Conservation (phyloP, 2,329 filamentous ascomycete genomes). For the Colletotrichum destructivum region DNA sequence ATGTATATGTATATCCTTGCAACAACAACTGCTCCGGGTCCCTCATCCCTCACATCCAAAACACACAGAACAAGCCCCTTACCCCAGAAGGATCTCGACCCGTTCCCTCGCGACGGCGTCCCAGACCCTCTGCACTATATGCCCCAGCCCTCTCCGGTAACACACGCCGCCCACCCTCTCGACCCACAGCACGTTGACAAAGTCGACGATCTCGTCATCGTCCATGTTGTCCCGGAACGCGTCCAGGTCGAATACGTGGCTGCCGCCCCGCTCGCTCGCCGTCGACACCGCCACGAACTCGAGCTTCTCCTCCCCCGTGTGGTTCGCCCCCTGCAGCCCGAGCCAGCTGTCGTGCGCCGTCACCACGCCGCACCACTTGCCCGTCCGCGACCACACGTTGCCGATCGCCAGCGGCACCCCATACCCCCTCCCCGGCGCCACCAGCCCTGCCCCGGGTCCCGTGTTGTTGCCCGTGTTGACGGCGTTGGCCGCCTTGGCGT, state of each 20-base stretch:
- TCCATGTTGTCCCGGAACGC: conserved; percentile 59
- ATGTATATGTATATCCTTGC: neutral
- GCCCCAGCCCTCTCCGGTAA: conserved; percentile 59
- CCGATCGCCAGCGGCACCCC: conserved; percentile 58
- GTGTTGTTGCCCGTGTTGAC: conserved; percentile 42
- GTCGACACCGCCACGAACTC: conserved; percentile 61
- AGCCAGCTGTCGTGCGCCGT: conserved; percentile 63
- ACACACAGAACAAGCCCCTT: neutral
- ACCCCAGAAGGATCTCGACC: conserved; percentile 60
- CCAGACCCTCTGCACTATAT: conserved; percentile 59
- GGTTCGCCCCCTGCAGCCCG: conserved; percentile 62
- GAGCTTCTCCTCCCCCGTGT: conserved; percentile 57
- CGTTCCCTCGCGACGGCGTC: conserved; percentile 57
- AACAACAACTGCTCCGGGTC: neutral
- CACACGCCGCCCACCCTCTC: conserved; percentile 60
- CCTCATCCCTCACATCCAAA: too few species aligned
- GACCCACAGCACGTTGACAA: conserved; percentile 64
- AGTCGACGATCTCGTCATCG: conserved; percentile 59
- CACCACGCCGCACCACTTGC: conserved; percentile 59
- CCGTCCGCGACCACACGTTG: conserved; percentile 56
- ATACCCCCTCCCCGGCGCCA: conserved; percentile 27
- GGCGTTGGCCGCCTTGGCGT: conserved; percentile 47
- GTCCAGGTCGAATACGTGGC: conserved; percentile 50
- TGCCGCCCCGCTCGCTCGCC: conserved; percentile 54
- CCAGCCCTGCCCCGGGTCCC: conserved; percentile 32